These are phyloP conservation scores for Yarrowia bubula DNA, from an alignment of 805 yeast genomes.

Conservation along the genomic window DNA sequence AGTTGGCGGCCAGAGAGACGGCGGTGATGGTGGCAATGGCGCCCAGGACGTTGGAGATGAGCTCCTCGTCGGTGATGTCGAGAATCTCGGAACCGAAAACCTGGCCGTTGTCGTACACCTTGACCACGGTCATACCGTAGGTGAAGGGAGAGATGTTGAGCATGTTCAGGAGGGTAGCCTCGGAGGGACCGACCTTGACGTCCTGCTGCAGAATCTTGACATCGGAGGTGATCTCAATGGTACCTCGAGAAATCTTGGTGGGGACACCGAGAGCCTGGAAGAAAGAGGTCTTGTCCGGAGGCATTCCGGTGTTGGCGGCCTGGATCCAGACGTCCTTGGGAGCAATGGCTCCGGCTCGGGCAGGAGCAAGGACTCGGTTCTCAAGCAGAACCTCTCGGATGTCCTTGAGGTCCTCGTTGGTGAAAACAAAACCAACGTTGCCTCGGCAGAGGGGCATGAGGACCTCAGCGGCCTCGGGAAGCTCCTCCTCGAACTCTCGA, in stretches of 20 bases:
- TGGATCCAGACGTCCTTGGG: constrained; percentile 97
- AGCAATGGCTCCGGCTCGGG: constrained; percentile 99
- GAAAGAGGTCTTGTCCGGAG: constrained; percentile 99
- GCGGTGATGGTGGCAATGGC: constrained; percentile 94
- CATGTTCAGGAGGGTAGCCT: constrained; percentile 98
- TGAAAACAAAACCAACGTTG: constrained; percentile 99
- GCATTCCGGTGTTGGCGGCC: constrained; percentile 99
- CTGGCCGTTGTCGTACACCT: constrained; percentile 98
- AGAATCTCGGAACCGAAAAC: constrained; percentile 94
- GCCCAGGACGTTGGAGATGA: constrained; percentile 83
- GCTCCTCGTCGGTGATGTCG: constrained; percentile 98
- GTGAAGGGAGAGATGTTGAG: constrained; percentile 99
- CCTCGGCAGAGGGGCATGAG: constrained; percentile 93
- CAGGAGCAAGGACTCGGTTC: constrained; percentile 99
- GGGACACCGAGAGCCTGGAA: constrained; percentile 99
- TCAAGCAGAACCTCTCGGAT: constrained; percentile 83
- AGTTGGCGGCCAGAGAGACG: constrained; percentile 94
- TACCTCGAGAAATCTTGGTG: constrained; percentile 99
- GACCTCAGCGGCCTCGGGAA: constrained; percentile 25
- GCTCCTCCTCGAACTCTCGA: constrained; percentile 85
- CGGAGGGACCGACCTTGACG: constrained; percentile 95
- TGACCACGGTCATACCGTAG: constrained; percentile 94
- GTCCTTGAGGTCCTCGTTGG: constrained; percentile 89
- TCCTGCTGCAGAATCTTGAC: constrained; percentile 90
- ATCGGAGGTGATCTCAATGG: constrained; percentile 97